Evolutionary conservation across 257 asterid species (phyloP).

Genomic region (Solanum arcanum): DNA sequence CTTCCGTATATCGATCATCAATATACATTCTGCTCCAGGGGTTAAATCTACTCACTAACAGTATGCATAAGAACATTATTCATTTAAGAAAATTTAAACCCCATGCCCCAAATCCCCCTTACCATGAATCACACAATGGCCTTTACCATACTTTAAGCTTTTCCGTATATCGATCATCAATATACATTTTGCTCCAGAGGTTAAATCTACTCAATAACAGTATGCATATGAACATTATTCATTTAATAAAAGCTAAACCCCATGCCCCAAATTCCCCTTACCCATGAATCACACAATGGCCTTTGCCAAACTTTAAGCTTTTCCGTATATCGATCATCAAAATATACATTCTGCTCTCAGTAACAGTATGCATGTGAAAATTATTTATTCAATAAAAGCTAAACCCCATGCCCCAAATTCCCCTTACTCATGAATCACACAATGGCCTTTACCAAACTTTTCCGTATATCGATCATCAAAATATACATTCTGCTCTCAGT

Average conservation of each 20-base stretch:
- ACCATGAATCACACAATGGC: not conserved
- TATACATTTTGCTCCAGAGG: too few relatives aligned
- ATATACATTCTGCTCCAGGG: not conserved
- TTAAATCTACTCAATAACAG: not conserved
- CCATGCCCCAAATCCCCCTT: not conserved
- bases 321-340: not conserved
- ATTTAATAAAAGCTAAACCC: not conserved
- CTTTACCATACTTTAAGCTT: not conserved
- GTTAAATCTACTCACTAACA: not conserved
- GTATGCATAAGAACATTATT: not conserved
- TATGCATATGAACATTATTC: not conserved
- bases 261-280: not conserved
- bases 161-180: not conserved
- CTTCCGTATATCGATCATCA: too few relatives aligned
- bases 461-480: too few relatives aligned
- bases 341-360: not conserved
- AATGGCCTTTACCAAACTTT: too few relatives aligned
- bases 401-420: too few relatives aligned
- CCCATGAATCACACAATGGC: not conserved
- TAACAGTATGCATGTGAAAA: not conserved
- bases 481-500: too few relatives aligned
- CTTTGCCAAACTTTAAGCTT: not conserved
- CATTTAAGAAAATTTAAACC: not conserved
- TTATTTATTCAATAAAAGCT: too few relatives aligned
- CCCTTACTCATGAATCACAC: too few relatives aligned